Conservation (phyloP, 805 yeast genomes). For the Pichia gijzeniarum region DNA sequence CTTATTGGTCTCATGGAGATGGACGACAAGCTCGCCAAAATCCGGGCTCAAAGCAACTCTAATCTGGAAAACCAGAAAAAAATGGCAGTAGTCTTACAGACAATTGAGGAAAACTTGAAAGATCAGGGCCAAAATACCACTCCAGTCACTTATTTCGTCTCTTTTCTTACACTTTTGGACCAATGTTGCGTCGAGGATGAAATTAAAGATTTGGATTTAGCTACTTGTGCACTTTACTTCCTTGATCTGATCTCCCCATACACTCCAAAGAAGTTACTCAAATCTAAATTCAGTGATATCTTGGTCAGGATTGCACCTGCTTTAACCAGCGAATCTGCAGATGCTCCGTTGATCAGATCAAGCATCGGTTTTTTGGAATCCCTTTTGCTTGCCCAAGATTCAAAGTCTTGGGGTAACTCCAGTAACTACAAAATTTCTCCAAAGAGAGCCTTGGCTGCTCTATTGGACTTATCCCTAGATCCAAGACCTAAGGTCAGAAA, state of each 20-base stretch:
- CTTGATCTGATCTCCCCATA: slow-evolving; percentile 74
- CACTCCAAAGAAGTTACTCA: slow-evolving; percentile 61
- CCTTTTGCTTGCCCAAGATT: slow-evolving; percentile 72
- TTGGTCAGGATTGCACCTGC: slow-evolving; percentile 77
- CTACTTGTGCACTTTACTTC: slow-evolving; percentile 72
- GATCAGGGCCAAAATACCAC: slow-evolving; percentile 56
- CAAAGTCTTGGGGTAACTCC: slow-evolving; percentile 65
- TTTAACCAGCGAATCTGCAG: slow-evolving; percentile 58
- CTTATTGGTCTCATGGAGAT: slow-evolving; percentile 36
- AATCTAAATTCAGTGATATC: slow-evolving; percentile 70
- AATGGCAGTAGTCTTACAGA: slow-evolving; percentile 73
- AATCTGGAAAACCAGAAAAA: slow-evolving; percentile 83
- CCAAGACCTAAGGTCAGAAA: slow-evolving; percentile 92
- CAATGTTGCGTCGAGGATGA: slow-evolving; percentile 55
- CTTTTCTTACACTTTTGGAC: slow-evolving; percentile 74
- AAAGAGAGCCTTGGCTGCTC: slow-evolving; percentile 70
- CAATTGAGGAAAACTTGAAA: slow-evolving; percentile 82
- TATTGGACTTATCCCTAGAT: slow-evolving; percentile 74
- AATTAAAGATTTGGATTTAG: slow-evolving; percentile 54
- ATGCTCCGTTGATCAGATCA: slow-evolving; percentile 77
- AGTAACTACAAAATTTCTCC: slow-evolving; percentile 55
- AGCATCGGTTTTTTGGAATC: slow-evolving; percentile 82
- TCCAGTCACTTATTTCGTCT: slow-evolving; percentile 79
- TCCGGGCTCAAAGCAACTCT: slow-evolving; percentile 68
- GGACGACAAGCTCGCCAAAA: slow-evolving; percentile 57